Base-by-base conservation (phyloP, 176 grass and related monocot genomes). In the Triticum monococcum region DNA sequence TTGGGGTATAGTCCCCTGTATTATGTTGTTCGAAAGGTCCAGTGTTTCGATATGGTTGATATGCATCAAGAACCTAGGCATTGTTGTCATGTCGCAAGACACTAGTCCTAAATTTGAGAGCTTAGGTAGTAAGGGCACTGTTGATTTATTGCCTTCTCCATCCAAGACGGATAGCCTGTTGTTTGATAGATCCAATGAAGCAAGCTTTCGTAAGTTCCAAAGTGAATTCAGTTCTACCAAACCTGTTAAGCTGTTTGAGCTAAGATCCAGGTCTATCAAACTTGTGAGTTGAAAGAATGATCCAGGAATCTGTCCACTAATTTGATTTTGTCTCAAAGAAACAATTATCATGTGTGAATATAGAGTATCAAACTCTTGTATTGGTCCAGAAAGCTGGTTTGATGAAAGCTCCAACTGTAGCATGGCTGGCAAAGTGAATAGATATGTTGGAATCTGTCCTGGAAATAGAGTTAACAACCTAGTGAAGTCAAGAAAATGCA, bases 11-110 rank as follows among this genome's bases (percentile, higher is more conserved):
- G 26, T 62, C 40, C 81, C 87, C 8, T 33, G 13, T 13, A 84
- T 78, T 4, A 70, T 52, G 33, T 82, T 87, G 9, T 17, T 64
- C 8, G 78, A 82, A 61, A 87, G 68, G 72, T 87, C 86, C 11
- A 87, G 24, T 5, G 1, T 1, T 6, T 5, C 0, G 1, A 76
- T 6, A 20, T 76, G 46, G 0, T 76, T 28, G 31, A 31, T 8
- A 54, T 30, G 45, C 45, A 31, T 54, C 71, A 74, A 41, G 11
- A 45, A 74, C 4, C 6, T 46, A 8, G 71, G 71, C 3, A 74
- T 41, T 25, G 3, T 54, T 50, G 25, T 31, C 46, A 54, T 50
- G 16, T 50, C 12, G 25, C 45, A 76, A 32, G 45, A 76, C 0
- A 0, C 45, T 0, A 76, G 16, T 3, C 0, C 23, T 54, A 76